Percentiles rank a stretch among this genome's conserved stretches.
Conservation (phyloP, 108 stramenopile species). For the Pelagomonas calceolata region DNA sequence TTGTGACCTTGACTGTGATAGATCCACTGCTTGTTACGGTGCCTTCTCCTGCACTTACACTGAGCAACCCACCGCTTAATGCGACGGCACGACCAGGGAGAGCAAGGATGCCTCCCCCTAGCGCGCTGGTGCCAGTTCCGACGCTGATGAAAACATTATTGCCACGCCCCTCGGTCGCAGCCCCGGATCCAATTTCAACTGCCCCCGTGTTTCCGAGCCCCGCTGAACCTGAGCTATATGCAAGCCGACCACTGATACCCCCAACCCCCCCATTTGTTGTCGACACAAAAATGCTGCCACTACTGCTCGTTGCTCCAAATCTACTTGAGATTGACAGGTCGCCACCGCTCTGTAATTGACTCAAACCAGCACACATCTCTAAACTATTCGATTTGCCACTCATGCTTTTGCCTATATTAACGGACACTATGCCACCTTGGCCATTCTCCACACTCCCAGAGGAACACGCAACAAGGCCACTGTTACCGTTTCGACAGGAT, state of each 20-base stretch:
- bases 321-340: no score
- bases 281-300: not conserved
- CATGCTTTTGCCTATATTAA: no score
- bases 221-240: not conserved
- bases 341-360: no score
- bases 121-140: not conserved
- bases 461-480: no score
- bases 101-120: not conserved
- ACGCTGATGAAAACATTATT: not conserved
- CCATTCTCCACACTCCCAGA: no score
- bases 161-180: not conserved
- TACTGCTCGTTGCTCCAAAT: no score
- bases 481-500: no score
- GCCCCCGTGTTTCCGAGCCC: not conserved
- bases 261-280: not conserved
- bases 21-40: not conserved
- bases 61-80: not conserved
- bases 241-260: constrained; percentile 2
- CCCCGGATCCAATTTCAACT: not conserved
- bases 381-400: no score
- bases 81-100: not conserved
- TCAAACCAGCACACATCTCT: no score
- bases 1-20: not conserved
- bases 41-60: not conserved
- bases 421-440: no score